Evolutionary conservation across 768 basidiomycete species (phyloP).

Genomic region (Antrodiella citrinella): DNA sequence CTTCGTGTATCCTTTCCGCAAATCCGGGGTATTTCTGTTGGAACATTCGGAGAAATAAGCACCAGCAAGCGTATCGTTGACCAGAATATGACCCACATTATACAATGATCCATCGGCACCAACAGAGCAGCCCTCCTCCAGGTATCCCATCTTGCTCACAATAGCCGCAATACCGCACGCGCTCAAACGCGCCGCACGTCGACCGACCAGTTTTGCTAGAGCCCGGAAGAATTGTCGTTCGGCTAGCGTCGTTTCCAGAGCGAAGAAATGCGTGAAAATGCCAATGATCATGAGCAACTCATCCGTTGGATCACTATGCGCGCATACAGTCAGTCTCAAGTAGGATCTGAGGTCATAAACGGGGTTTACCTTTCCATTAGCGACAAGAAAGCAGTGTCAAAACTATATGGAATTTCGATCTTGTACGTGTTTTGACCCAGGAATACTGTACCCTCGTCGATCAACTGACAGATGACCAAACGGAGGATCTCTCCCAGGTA

Average conservation of each 20-base stretch:
- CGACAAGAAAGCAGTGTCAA: slow-evolving; percentile 96
- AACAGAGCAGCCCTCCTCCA: slow-evolving; percentile 84
- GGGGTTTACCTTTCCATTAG: slow-evolving; percentile 81
- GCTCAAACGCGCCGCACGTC: slow-evolving; percentile 83
- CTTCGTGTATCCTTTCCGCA: slow-evolving; percentile 87
- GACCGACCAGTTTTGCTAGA: slow-evolving; percentile 81
- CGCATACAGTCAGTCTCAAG: no score
- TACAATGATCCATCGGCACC: slow-evolving; percentile 95
- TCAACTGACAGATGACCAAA: slow-evolving; percentile 90
- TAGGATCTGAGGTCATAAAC: neutral
- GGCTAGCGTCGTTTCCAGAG: slow-evolving; percentile 89
- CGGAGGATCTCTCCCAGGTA: slow-evolving; percentile 96
- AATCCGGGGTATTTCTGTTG: slow-evolving; percentile 94
- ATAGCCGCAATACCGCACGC: slow-evolving; percentile 97
- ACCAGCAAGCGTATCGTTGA: neutral
- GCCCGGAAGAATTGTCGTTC: slow-evolving; percentile 97
- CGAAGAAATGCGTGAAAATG: slow-evolving; percentile 96
- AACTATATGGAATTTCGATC: slow-evolving; percentile 84
- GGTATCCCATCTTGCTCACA: slow-evolving; percentile 88
- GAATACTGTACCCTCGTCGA: slow-evolving; percentile 96
- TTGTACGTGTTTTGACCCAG: slow-evolving; percentile 98
- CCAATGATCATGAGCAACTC: slow-evolving; percentile 96
- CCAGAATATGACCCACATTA: slow-evolving; percentile 53
- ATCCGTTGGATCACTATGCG: slow-evolving; percentile 87
- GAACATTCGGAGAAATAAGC: neutral